Percentiles rank a stretch among this genome's conserved stretches.
Evolutionary conservation across 2,329 filamentous ascomycete genomes (phyloP).

Genomic region (Penicillium capsulatum): DNA sequence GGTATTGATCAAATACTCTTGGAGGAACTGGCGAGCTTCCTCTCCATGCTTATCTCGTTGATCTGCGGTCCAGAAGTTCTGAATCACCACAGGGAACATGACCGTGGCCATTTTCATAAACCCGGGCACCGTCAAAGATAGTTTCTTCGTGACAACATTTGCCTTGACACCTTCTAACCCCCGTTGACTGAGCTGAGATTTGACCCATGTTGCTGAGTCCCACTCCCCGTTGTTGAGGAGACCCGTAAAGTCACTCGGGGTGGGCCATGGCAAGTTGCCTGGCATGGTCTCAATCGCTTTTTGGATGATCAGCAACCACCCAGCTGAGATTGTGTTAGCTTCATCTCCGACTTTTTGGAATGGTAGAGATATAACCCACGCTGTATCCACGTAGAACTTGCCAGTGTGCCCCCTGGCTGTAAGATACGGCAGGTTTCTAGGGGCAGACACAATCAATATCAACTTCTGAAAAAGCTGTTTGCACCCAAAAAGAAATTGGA

Average conservation of each 20-base stretch:
- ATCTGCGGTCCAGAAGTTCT: constrained; percentile 27
- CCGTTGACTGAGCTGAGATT: constrained; percentile 19
- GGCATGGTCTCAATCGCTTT: constrained; percentile 26
- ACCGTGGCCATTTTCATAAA: constrained; percentile 21
- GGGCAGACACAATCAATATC: not conserved
- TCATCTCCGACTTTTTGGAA: not conserved
- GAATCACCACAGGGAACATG: constrained; percentile 21
- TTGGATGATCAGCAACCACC: constrained; percentile 27
- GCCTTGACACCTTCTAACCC: constrained; percentile 26
- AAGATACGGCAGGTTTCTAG: constrained; percentile 34
- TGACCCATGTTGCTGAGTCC: constrained; percentile 21
- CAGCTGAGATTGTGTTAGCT: constrained; percentile 13
- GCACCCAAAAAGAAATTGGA: not conserved
- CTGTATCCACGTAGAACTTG: constrained; percentile 36
- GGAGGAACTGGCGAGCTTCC: constrained; percentile 21
- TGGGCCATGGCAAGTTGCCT: constrained; percentile 25
- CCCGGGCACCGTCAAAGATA: constrained; percentile 12
- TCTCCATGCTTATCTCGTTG: constrained; percentile 23
- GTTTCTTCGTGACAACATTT: constrained; percentile 11
- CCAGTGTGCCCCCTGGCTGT: constrained; percentile 32
- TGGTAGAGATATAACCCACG: constrained; percentile 16
- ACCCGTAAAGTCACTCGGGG: constrained; percentile 16
- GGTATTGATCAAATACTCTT: constrained; percentile 22
- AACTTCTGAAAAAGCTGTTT: not conserved
- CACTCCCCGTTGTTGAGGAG: constrained; percentile 20